These are phyloP conservation scores for Elsinoe fawcettii DNA, from an alignment of 2,329 filamentous ascomycete genomes.

Conservation along the genomic window DNA sequence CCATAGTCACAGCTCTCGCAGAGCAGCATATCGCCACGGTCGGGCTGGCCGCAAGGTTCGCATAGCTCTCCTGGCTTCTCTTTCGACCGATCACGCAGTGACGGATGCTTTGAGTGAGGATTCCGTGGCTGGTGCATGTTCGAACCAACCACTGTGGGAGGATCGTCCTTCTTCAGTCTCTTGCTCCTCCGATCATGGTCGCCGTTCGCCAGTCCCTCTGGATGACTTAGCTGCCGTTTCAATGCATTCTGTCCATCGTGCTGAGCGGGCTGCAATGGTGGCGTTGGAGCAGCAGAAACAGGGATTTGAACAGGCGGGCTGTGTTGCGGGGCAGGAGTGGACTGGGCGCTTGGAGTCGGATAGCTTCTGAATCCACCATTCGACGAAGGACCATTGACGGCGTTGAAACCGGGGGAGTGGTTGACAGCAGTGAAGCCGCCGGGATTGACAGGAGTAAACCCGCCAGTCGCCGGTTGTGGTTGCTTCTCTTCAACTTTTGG, in stretches of 20 bases:
- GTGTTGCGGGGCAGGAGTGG: constrained; percentile 51
- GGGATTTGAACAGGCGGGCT: constrained; percentile 45
- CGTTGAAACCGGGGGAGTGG: constrained; percentile 47
- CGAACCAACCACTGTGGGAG: constrained; percentile 84
- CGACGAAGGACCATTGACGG: constrained; percentile 44
- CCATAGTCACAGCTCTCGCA: constrained; percentile 91
- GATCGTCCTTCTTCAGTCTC: constrained; percentile 69
- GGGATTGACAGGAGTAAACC: constrained; percentile 66
- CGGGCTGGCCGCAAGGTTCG: constrained; percentile 75
- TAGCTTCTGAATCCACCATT: constrained; percentile 45
- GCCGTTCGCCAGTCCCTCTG: constrained; percentile 54
- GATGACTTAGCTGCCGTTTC: constrained; percentile 62
- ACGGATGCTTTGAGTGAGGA: constrained; percentile 57
- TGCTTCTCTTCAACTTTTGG: constrained; percentile 32
- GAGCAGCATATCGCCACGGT: constrained; percentile 60
- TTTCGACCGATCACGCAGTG: constrained; percentile 48
- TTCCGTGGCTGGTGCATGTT: constrained; percentile 94
- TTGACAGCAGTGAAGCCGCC: constrained; percentile 61
- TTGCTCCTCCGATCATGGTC: constrained; percentile 68
- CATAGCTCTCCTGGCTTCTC: constrained; percentile 60
- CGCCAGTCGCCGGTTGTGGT: constrained; percentile 42
- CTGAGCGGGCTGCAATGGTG: constrained; percentile 50
- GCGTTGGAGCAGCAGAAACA: constrained; percentile 43
- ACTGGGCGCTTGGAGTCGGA: constrained; percentile 44
- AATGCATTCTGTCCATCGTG: constrained; percentile 34